Conservation (phyloP, 2,329 filamentous ascomycete species). For the Grosmannia huntii region DNA sequence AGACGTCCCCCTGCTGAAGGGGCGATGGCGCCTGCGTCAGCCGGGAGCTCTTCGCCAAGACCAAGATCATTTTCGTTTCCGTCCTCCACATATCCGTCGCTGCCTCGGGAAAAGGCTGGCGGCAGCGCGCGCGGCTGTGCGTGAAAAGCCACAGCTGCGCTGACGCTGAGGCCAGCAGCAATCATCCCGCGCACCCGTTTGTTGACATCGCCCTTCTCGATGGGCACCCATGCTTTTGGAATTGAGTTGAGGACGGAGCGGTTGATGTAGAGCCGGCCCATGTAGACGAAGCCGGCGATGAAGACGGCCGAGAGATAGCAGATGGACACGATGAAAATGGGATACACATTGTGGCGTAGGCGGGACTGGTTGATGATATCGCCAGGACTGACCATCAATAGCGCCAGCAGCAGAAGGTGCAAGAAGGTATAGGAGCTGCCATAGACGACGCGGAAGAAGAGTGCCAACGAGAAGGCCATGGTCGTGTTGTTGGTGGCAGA, state of each 20-base stretch:
- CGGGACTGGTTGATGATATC: constrained; percentile 72
- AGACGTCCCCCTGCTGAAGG: neutral
- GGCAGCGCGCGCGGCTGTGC: constrained; percentile 44
- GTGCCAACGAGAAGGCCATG: constrained; percentile 30
- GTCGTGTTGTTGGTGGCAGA: constrained; percentile 8
- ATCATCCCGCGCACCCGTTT: constrained; percentile 67
- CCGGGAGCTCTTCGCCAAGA: no score
- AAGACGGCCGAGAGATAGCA: constrained; percentile 62
- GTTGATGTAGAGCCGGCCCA: constrained; percentile 75
- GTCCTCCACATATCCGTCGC: neutral
- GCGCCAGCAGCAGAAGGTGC: constrained; percentile 56
- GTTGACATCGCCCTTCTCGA: constrained; percentile 73
- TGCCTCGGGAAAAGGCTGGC: neutral
- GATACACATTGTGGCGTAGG: constrained; percentile 52
- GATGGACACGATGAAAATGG: constrained; percentile 70
- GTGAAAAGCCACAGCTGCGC: constrained; percentile 70
- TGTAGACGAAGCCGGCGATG: constrained; percentile 64
- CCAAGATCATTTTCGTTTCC: neutral
- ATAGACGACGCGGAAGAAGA: constrained; percentile 71
- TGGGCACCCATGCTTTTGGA: constrained; percentile 73
- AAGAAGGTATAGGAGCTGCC: constrained; percentile 64
- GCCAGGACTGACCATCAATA: constrained; percentile 68
- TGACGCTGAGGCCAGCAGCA: constrained; percentile 56
- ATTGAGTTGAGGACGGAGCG: constrained; percentile 68
- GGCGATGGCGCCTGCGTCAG: no score